These are phyloP conservation scores for Blastocystis sp. DNA, from an alignment of 352 stramenopile species.

Conservation along the genomic window DNA sequence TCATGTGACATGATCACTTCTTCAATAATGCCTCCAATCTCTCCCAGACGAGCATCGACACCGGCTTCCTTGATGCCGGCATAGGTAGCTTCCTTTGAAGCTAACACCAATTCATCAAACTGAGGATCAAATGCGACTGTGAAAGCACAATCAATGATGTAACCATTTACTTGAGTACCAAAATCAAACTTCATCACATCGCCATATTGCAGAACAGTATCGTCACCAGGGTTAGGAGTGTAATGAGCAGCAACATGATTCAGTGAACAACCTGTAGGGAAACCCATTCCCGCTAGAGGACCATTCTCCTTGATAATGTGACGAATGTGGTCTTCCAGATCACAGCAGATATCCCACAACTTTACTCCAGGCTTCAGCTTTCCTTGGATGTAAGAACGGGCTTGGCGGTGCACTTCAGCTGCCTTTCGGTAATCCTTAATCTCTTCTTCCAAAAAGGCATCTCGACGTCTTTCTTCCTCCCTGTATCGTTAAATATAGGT, in stretches of 20 bases:
- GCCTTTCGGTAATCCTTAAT: slow-evolving; percentile 87
- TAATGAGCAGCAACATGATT: slow-evolving; percentile 97
- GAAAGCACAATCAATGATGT: slow-evolving; percentile 95
- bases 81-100: slow-evolving; percentile 88
- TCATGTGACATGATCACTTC: slow-evolving; percentile 97
- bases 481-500: slow-evolving; percentile 37
- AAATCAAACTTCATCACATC: slow-evolving; percentile 98
- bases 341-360: slow-evolving; percentile 90
- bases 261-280: slow-evolving; percentile 90
- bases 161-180: slow-evolving; percentile 89
- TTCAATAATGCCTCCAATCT: slow-evolving; percentile 89
- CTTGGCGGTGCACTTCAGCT: slow-evolving; percentile 88
- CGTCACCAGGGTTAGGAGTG: slow-evolving; percentile 90
- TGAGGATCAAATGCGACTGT: slow-evolving; percentile 90
- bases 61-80: slow-evolving; percentile 84
- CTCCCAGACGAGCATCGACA: slow-evolving; percentile 89
- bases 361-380: slow-evolving; percentile 92
- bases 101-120: slow-evolving; percentile 86
- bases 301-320: slow-evolving; percentile 87
- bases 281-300: slow-evolving; percentile 82
- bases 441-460: slow-evolving; percentile 84
- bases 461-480: slow-evolving; percentile 1
- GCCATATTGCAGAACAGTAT: slow-evolving; percentile 86
- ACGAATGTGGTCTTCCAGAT: slow-evolving; percentile 92
- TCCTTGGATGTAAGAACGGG: slow-evolving; percentile 85